Base-by-base conservation (phyloP, 495 filamentous ascomycete species). In the Jackrogersella multiformis region DNA sequence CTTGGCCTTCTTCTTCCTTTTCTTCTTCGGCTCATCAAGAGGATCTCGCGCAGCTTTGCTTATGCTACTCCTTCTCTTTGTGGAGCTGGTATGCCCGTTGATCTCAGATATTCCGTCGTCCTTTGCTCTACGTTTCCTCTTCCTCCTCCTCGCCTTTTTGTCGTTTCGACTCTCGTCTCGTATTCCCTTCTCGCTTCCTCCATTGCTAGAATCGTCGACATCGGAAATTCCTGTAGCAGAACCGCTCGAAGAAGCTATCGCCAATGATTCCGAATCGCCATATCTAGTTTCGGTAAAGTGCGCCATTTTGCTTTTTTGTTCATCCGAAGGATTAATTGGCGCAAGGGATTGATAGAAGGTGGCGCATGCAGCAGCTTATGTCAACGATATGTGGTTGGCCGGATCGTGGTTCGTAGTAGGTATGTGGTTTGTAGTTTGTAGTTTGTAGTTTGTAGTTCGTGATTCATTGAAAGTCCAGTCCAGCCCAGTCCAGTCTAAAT, bases 21-120 rank as follows among this genome's bases (percentile, higher is more conserved):
- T 74, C 76, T 44, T 8, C 77, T 82, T 80, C 6, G 84, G 85
- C 73, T 90, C 87, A 74, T 96, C 92, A 68, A 89, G 79, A 16
- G 87, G 86, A 78, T 94, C 91, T 69, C 91, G 82, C 21, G 91
- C 88, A 16, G 88, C 85, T 60, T 89, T 89, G 76, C 86, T 88
- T 66, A 90, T 73, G 74, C 82, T 85, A 21, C 77, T 75, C 24
- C 81, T 77, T 26, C 82, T 77, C 73, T 69, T 81, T 73, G 21
- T 56, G 45, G 66, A 53, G 34, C 45, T 71, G 45, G 63, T 21
- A 52, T 63, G 69, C 57, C 62, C 68, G 54, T 62, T 74, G 45
- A 69, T 66, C 71, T 61, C 70, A 9, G 61, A 72, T 56, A 67
- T 74, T 12, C 70, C 71, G 30, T 60, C 68, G 44, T 68, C 75